Conservation (phyloP, 495 filamentous ascomycete genomes). For the Talaromyces borbonicus region DNA sequence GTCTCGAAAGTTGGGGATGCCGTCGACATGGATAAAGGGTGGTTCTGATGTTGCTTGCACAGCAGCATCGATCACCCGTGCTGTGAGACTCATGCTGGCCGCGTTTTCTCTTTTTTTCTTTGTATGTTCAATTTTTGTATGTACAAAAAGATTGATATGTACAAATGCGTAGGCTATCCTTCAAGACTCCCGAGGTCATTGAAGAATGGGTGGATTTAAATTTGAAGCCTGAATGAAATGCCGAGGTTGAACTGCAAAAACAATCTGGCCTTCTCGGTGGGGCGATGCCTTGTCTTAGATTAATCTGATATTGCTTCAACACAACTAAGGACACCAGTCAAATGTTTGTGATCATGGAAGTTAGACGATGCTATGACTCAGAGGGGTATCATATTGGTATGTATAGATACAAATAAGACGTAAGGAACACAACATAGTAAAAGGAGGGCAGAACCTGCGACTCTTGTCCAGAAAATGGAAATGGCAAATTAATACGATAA, state of each 20-base stretch:
- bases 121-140: background rate
- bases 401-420: conserved; percentile 8
- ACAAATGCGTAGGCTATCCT: no score
- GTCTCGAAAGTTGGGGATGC: conserved; percentile 44
- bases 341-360: no score
- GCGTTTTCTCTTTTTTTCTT: background rate
- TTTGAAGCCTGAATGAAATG: no score
- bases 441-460: background rate
- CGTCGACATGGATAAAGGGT: conserved; percentile 45
- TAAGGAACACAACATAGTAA: no score
- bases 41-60: conserved; percentile 16
- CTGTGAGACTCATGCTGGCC: conserved; percentile 1
- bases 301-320: no score
- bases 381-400: conserved; percentile 9
- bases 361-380: conserved; percentile 4
- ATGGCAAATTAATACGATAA: conserved; percentile 3
- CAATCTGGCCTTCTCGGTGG: no score
- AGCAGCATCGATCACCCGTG: background rate
- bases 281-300: no score
- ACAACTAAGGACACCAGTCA: no score
- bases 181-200: no score
- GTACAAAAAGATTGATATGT: no score
- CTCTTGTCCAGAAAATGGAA: background rate
- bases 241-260: background rate
- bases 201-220: no score